phyloP scores from a whole-genome alignment of 371 early-diverging fungal genomes.

The Nematocida ironsii region DNA sequence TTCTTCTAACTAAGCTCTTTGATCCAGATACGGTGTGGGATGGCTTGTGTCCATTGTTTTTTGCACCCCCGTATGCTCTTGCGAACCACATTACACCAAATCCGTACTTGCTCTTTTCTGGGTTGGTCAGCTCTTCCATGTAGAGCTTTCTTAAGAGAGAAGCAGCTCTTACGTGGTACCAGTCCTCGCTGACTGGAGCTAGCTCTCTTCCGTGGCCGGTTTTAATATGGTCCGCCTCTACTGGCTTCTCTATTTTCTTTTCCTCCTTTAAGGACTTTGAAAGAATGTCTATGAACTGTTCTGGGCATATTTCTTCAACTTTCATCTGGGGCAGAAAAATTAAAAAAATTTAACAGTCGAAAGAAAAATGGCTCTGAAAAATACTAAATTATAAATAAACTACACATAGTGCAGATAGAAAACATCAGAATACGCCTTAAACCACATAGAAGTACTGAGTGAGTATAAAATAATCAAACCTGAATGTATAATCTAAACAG shows the following conservation, averaged over 20 bases:
- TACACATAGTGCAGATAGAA: too few relatives aligned
- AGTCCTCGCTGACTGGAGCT: constrained; percentile 65
- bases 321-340: constrained; percentile 63
- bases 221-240: constrained; percentile 67
- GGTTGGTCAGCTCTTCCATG: constrained; percentile 53
- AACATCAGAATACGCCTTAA: too few relatives aligned
- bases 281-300: constrained; percentile 60
- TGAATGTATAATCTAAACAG: neutral
- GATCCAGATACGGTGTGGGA: constrained; percentile 57
- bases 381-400: neutral
- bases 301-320: constrained; percentile 64
- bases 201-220: constrained; percentile 67
- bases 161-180: constrained; percentile 68
- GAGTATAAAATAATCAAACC: neutral
- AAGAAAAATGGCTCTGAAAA: constrained; percentile 13
- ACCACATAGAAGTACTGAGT: too few relatives aligned
- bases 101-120: constrained; percentile 44
- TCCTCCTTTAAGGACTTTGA: constrained; percentile 60
- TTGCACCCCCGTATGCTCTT: constrained; percentile 49
- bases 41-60: constrained; percentile 61
- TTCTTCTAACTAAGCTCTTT: constrained; percentile 55
- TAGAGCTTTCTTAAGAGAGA: constrained; percentile 65
- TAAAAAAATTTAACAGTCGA: constrained; percentile 36
- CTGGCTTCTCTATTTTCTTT: constrained; percentile 57
- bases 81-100: constrained; percentile 57